Conservation (phyloP, 2,329 filamentous ascomycete genomes). For the Paraphaeosphaeria sporulosa region DNA sequence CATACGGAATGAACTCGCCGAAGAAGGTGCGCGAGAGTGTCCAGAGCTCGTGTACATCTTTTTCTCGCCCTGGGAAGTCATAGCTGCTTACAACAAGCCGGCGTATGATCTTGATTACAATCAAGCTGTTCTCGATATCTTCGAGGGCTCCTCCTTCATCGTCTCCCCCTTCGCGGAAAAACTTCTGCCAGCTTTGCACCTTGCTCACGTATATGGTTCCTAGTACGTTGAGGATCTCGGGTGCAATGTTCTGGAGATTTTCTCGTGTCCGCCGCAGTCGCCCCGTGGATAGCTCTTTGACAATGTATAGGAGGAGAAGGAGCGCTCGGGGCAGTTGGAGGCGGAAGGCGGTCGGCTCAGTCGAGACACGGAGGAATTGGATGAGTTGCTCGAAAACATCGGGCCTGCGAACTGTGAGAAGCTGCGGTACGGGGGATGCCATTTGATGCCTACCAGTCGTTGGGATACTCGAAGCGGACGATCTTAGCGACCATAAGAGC, state of each 20-base stretch:
- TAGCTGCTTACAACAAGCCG: constrained; percentile 83
- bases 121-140: constrained; percentile 78
- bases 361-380: constrained; percentile 67
- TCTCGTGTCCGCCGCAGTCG: constrained; percentile 77
- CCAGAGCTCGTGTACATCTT: constrained; percentile 83
- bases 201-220: constrained; percentile 79
- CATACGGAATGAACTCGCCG: constrained; percentile 73
- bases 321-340: constrained; percentile 75
- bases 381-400: constrained; percentile 51
- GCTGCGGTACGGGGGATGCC: background rate
- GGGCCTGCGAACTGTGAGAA: constrained; percentile 40
- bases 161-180: constrained; percentile 65
- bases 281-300: constrained; percentile 89
- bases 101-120: constrained; percentile 80
- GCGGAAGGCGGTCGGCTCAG: constrained; percentile 62
- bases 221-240: constrained; percentile 83
- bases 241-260: constrained; percentile 77
- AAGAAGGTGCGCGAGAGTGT: constrained; percentile 76
- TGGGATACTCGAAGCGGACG: constrained; percentile 85
- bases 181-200: constrained; percentile 72
- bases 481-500: constrained; percentile 88
- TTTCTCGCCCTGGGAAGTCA: constrained; percentile 81
- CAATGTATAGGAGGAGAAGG: constrained; percentile 80
- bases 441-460: constrained; percentile 70
- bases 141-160: constrained; percentile 66